Conservation (phyloP, 1,284 basidiomycete species). For the Serendipita sp. region DNA sequence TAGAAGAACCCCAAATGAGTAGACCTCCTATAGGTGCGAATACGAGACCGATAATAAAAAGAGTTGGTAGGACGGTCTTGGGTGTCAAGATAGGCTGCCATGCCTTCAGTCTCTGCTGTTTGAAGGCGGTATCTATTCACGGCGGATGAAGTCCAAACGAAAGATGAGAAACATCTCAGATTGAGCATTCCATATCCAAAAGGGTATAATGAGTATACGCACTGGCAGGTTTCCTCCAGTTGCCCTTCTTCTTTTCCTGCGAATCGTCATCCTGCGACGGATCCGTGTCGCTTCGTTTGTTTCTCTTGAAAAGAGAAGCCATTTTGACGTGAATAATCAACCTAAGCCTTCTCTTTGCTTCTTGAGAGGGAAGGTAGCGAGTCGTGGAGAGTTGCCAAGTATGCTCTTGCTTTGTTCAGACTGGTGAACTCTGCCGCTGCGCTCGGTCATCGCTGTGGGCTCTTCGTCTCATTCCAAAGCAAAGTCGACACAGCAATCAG, state of each 20-base stretch:
- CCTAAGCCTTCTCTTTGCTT: neutral
- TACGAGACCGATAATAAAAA: constrained; percentile 87
- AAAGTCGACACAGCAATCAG: too few species aligned
- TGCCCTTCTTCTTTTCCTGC: constrained; percentile 70
- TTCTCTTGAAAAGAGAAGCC: neutral
- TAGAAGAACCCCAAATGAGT: constrained; percentile 75
- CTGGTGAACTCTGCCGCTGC: neutral
- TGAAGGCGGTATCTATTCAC: constrained; percentile 81
- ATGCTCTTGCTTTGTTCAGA: neutral
- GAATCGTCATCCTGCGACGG: neutral
- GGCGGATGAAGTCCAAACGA: neutral
- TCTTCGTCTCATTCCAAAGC: too few species aligned
- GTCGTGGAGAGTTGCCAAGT: neutral
- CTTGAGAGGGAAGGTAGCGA: too few species aligned
- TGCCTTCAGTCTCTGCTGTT: constrained; percentile 97
- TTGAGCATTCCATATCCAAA: neutral
- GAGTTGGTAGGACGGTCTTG: constrained; percentile 88
- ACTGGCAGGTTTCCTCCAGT: constrained; percentile 82
- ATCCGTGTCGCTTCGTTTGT: neutral
- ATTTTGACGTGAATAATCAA: neutral
- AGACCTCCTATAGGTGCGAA: constrained; percentile 95
- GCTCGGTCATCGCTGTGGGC: neutral
- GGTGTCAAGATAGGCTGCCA: constrained; percentile 99
- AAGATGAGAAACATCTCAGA: neutral
- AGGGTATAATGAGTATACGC: constrained; percentile 23